Evolutionary conservation across 2,329 filamentous ascomycete species (phyloP), one percentile per base, ranked within the genome.

Genomic region (Cercospora nicotianae): DNA sequence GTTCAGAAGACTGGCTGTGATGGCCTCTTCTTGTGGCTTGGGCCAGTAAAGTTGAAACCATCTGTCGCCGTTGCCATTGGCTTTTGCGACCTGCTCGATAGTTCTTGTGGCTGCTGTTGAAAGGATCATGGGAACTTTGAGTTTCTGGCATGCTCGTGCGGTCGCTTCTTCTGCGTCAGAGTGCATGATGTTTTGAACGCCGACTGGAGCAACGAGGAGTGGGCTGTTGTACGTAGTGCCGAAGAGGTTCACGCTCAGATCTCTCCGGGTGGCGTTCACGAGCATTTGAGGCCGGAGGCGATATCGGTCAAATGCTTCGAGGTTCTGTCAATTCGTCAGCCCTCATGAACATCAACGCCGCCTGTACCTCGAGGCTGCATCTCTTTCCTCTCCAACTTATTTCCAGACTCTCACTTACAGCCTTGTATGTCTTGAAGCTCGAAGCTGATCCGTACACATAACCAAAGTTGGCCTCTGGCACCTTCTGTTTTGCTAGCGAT

Each of bases 161-260:
- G 88, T 84, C 0, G 88, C 90, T 1, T 84, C 81, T 74, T 93
- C 90, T 13, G 83, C 87, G 71, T 91, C 87, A 0, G 81, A 76
- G 72, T 93, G 89, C 75, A 90, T 88, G 33, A 91, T 87, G 1
- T 81, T 81, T 73, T 92, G 89, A 0, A 91, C 89, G 0, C 91
- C 90, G 1, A 93, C 83, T 0, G 90, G 90, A 0, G 89, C 90
- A 74, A 90, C 85, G 1, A 91, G 75, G 0, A 91, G 71, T 0
- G 88, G 89, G 16, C 79, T 82, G 3, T 81, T 77, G 60, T 85
- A 82, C 57, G 78, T 77, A 36, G 79, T 77, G 0, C 83, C 83
- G 45, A 81, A 73, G 3, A 81, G 36, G 12, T 72, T 65, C 0
- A 73, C 69, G 9, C 69, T 65, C 12, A 72, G n/a, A 42, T 73